Base-by-base conservation (phyloP, 2,329 filamentous ascomycete genomes). In the Ceratocystis destructans region DNA sequence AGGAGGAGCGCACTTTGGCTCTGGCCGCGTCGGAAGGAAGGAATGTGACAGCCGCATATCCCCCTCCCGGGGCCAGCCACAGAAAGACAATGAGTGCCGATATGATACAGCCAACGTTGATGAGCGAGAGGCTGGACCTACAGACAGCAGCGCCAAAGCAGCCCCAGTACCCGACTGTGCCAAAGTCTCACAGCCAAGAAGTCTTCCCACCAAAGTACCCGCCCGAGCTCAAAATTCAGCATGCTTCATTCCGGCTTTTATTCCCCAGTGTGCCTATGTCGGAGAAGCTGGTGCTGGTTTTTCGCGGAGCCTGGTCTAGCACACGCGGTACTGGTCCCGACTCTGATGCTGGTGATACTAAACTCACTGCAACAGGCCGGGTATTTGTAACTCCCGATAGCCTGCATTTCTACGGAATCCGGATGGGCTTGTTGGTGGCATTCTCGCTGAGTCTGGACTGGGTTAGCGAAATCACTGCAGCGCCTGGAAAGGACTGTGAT, bases 361-460 rank as follows among this genome's bases (percentile, higher is more conserved):
- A 67, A 20, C 61, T 97, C 70, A 76, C 79, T 25, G 82, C 82
- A 20, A 82, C 82, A 66, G 83, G 94, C 0, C 85, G 94, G 64
- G 86, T 96, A 28, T 99, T 95, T 74, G 86, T 96, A 68, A 97
- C 93, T 0, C 82, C 87, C 0, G 86, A 87, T 69, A 88, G 92
- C 70, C 86, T 99, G 74, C 97, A 96, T 75, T 97, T 99, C 73
- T 99, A 96, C 76, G 95, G 92, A 71, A 89, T 97, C 72, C 89
- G 96, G 73, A 86, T 96, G 74, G 94, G 94, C 5, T 81, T 99
- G 5, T 88, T 97, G 0, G 81, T 96, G 45, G 89, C 93, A 0
- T 93, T 91, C 63, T 84, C 84, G 17, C 84, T 95, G 63, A 85
- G 82, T 65, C 79, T 99, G 67, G 82, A 86, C 65, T 85, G 83